A percentile compares a stretch with the other conserved stretches of the same genome.
Conservation (phyloP, 345 rosid species). For the Murraya koenigii region DNA sequence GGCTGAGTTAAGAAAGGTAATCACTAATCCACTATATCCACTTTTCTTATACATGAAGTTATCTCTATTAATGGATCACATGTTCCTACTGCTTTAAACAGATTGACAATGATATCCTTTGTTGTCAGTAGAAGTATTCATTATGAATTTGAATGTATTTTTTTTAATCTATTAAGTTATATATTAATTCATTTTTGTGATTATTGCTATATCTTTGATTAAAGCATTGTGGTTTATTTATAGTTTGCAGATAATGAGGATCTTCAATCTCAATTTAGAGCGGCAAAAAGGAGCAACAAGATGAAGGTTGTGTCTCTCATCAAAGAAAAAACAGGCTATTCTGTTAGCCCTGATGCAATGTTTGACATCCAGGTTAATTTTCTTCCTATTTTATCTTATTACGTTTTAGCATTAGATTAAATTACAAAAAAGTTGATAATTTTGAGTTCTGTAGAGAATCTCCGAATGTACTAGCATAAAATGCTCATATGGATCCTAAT, state of each 20-base stretch:
- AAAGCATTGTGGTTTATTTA: slow-evolving; percentile 18
- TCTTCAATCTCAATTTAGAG: slow-evolving; percentile 66
- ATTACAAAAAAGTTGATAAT: not conserved
- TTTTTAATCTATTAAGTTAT: not conserved
- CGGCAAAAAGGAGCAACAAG: slow-evolving; percentile 68
- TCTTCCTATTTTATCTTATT: slow-evolving; percentile 9
- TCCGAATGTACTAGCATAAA: not conserved
- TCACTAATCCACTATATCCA: slow-evolving; percentile 22
- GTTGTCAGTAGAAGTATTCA: not conserved
- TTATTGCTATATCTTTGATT: slow-evolving; percentile 17
- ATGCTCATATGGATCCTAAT: not conserved
- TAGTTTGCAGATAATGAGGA: slow-evolving; percentile 73
- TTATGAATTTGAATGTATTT: slow-evolving; percentile 2
- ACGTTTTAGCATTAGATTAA: not conserved
- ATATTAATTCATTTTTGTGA: not conserved
- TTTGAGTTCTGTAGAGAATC: not conserved
- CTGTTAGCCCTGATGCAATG: slow-evolving; percentile 76
- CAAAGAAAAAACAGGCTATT: slow-evolving; percentile 71
- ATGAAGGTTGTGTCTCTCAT: slow-evolving; percentile 61
- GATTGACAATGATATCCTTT: not conserved
- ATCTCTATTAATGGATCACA: slow-evolving; percentile 2
- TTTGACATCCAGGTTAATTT: slow-evolving; percentile 76
- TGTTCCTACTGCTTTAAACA: not conserved
- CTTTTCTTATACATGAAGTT: not conserved
- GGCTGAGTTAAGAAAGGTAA: slow-evolving; percentile 56